These are phyloP conservation scores for Phanerochaete carnosa DNA, from an alignment of 768 basidiomycete genomes.

Conservation along the genomic window DNA sequence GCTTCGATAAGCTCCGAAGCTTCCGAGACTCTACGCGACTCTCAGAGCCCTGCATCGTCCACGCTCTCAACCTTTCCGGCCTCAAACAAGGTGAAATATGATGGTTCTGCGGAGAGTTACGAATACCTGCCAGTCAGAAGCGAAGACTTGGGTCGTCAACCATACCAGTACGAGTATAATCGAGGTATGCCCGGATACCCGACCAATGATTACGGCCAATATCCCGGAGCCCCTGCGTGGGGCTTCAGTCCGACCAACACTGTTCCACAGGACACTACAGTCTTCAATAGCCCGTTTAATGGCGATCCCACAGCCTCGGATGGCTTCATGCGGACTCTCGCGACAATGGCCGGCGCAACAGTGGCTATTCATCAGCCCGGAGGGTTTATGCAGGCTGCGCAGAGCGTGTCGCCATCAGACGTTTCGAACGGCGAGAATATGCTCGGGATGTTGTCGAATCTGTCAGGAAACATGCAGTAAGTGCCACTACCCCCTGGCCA, in stretches of 20 bases:
- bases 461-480: constrained; percentile 3
- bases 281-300: background rate
- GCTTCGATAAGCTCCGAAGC: background rate
- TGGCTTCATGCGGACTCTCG: background rate
- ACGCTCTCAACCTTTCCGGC: background rate
- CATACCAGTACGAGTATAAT: background rate
- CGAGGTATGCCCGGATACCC: background rate
- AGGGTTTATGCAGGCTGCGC: background rate
- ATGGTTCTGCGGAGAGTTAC: background rate
- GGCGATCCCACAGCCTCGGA: background rate
- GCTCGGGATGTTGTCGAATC: constrained; percentile 7
- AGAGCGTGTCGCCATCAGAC: background rate
- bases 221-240: background rate
- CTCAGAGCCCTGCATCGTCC: background rate
- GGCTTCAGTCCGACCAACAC: background rate
- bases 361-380: background rate
- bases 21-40: background rate
- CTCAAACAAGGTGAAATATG: background rate
- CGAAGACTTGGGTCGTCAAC: constrained; percentile 2
- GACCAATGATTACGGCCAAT: background rate
- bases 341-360: background rate
- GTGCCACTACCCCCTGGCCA: background rate
- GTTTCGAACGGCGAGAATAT: background rate
- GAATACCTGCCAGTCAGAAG: background rate
- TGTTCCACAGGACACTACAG: background rate